phyloP scores from a whole-genome alignment of 2,329 filamentous ascomycete genomes.

The Pestalotiopsis sp. region DNA sequence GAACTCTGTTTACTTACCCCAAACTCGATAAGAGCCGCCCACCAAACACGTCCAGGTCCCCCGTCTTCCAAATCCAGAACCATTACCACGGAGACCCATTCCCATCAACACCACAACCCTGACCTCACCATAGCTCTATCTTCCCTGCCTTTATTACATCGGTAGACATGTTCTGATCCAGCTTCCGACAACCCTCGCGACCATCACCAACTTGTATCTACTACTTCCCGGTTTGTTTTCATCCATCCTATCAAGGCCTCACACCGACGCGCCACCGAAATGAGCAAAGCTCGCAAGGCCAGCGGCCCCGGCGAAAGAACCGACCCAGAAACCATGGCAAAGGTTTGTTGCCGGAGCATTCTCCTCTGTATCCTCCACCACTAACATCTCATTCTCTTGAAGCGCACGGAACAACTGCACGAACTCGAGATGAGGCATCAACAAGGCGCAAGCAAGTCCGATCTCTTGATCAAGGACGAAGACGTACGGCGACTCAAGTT shows the following conservation, averaged over 20 bases:
- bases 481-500: constrained; percentile 70
- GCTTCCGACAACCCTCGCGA: neutral
- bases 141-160: neutral
- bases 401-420: constrained; percentile 51
- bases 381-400: constrained; percentile 1
- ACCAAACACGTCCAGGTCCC: constrained; percentile 24
- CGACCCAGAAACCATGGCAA: constrained; percentile 36
- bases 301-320: constrained; percentile 29
- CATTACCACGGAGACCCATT: neutral
- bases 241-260: neutral
- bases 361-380: neutral
- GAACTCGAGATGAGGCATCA: constrained; percentile 73
- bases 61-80: constrained; percentile 14
- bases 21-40: constrained; percentile 12
- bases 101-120: neutral
- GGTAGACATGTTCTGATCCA: neutral
- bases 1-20: constrained; percentile 27
- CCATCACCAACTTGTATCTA: neutral
- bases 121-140: neutral
- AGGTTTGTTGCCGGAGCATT: constrained; percentile 32
- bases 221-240: neutral
- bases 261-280: constrained; percentile 10
- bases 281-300: constrained; percentile 30
- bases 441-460: constrained; percentile 63
- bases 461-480: constrained; percentile 75